phyloP scores from a whole-genome alignment of 2,329 filamentous ascomycete genomes.

The Rhinocladiella similis region DNA sequence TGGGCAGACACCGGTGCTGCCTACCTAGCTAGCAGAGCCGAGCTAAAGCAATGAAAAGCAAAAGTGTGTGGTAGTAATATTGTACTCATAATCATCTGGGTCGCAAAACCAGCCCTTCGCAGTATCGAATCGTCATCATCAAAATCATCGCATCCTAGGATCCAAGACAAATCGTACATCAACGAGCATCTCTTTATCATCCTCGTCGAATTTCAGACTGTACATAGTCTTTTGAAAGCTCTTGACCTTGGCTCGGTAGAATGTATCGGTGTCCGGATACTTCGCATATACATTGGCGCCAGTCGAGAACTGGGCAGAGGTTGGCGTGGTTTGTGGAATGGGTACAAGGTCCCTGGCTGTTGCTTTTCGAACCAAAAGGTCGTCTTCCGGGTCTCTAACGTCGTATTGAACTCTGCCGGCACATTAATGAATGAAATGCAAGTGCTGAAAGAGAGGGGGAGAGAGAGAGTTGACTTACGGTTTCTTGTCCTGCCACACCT shows the following conservation, averaged over 20 bases:
- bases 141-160: conserved; percentile 52
- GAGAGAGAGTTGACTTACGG: conserved; percentile 44
- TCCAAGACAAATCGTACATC: conserved; percentile 76
- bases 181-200: conserved; percentile 72
- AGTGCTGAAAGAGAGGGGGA: conserved; percentile 3
- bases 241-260: conserved; percentile 79
- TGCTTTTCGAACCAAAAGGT: conserved; percentile 54
- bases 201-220: conserved; percentile 73
- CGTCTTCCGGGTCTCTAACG: conserved; percentile 27
- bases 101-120: not conserved
- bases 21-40: conserved; percentile 39
- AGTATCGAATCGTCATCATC: conserved; percentile 22
- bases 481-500: conserved; percentile 73
- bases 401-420: conserved; percentile 23
- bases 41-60: conserved; percentile 8
- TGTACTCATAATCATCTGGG: not conserved
- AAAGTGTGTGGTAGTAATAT: conserved; percentile 5
- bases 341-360: conserved; percentile 75
- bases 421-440: conserved; percentile 10
- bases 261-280: conserved; percentile 81
- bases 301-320: conserved; percentile 61
- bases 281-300: conserved; percentile 74
- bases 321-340: conserved; percentile 63
- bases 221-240: conserved; percentile 56
- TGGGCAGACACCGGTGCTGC: conserved; percentile 48